Base-by-base conservation (phyloP, 2,329 filamentous ascomycete genomes). In the Karstenula rhodostoma region DNA sequence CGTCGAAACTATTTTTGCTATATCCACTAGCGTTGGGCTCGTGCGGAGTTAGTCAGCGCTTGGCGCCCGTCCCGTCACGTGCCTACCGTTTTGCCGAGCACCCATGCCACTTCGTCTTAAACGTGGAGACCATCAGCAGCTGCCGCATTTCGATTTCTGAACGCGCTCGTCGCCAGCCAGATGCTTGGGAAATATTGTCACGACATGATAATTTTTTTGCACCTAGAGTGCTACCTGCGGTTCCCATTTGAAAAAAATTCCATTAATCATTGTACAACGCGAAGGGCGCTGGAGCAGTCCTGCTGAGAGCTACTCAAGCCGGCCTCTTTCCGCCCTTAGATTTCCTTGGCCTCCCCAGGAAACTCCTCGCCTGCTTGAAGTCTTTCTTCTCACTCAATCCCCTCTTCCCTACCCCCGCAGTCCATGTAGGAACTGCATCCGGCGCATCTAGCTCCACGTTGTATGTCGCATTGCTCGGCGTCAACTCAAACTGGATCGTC, bases 391-490 rank as follows among this genome's bases (percentile, higher is more conserved):
- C 57, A 6, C 44, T 57, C 17, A 33, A 22, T 9, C 48, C 51
- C 52, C 56, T 65, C 60, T 63, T 64, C 43, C 54, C 60, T 17
- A 47, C 59, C 22, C 55, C 60, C 32, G 63, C 69, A 23, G 56
- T 42, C 73, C 73, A 75, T 17, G 73, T 75, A 9, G 73, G 69
- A 56, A 64, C 62, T 15, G 77, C 72, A 61, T 82, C 77, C 2
- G 81, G 81, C 42, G 62, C 78, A 63, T 82, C 79, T 7, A 79
- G 69, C 37, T 68, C 76, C 17, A 78, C 80, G 64, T 83, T 82
- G 61, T 85, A 86, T 25, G 80, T 85, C n/a, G 82, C 77, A 70
- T 81, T 76, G 1, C 44, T 59, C 1, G 77, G 74, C 56, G 81
- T 63, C 0, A 82, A 76, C 23, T 80, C 73, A 46, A 78, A 79